phyloP scores from a whole-genome alignment of 192 early-diverging fungal species.

The Coemansia sp. region DNA sequence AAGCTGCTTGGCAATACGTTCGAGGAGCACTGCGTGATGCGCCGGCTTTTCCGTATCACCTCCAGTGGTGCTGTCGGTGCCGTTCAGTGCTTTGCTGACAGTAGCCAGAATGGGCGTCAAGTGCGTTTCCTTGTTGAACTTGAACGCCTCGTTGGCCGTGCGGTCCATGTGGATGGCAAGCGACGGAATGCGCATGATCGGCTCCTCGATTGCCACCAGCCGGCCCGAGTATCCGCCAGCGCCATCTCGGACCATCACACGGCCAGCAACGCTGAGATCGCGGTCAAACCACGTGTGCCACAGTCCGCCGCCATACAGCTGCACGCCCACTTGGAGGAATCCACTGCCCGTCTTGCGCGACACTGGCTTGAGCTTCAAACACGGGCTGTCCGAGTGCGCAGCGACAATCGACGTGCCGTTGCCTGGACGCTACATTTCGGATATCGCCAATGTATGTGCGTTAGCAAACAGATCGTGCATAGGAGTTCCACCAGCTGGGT shows the following conservation, averaged over 20 bases:
- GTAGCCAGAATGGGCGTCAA: slow-evolving; percentile 85
- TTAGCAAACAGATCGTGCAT: neutral
- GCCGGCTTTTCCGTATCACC: slow-evolving; percentile 12
- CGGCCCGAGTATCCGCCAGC: slow-evolving; percentile 70
- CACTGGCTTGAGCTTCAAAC: slow-evolving; percentile 92
- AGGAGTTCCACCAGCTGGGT: too few relatives aligned
- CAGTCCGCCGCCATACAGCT: slow-evolving; percentile 94
- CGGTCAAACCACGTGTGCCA: slow-evolving; percentile 99
- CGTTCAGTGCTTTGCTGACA: slow-evolving; percentile 58
- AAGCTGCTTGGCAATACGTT: slow-evolving; percentile 75
- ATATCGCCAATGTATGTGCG: neutral
- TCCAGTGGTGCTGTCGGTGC: neutral
- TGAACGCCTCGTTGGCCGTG: slow-evolving; percentile 72
- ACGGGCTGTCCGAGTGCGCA: slow-evolving; percentile 97
- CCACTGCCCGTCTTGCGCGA: slow-evolving; percentile 85
- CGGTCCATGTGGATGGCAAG: slow-evolving; percentile 96
- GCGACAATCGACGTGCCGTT: slow-evolving; percentile 89
- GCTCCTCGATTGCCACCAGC: slow-evolving; percentile 76
- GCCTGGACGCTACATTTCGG: slow-evolving; percentile 57
- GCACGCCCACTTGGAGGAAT: slow-evolving; percentile 89
- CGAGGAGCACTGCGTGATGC: slow-evolving; percentile 82
- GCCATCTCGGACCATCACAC: slow-evolving; percentile 75
- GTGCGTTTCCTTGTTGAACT: slow-evolving; percentile 94
- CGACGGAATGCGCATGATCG: slow-evolving; percentile 93
- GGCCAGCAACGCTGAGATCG: slow-evolving; percentile 92